phyloP scores from a whole-genome alignment of 768 basidiomycete species.

The Ramaria sp. region DNA sequence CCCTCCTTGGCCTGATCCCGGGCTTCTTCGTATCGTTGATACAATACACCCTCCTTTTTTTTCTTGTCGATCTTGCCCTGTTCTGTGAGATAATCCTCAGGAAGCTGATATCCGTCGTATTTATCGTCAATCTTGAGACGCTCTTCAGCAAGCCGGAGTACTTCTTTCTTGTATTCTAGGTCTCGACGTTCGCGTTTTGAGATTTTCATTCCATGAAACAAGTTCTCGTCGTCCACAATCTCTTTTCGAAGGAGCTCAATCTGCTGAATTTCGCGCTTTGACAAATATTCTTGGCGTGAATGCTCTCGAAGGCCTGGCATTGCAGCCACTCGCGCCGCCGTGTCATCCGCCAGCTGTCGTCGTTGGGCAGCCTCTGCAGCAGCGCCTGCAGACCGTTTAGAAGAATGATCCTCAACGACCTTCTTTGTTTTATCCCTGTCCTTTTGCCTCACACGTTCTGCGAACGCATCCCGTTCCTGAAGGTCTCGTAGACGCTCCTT shows the following conservation, averaged over 20 bases:
- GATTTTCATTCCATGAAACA: constrained; percentile 86
- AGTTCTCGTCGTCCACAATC: constrained; percentile 86
- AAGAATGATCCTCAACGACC: constrained; percentile 84
- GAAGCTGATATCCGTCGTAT: constrained; percentile 91
- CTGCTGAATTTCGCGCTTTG: constrained; percentile 93
- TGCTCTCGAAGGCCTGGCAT: constrained; percentile 73
- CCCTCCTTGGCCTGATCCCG: constrained; percentile 69
- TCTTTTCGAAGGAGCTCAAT: constrained; percentile 88
- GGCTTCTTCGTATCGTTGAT: constrained; percentile 90
- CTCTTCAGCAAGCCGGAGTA: constrained; percentile 86
- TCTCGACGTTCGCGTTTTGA: constrained; percentile 74
- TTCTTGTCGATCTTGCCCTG: constrained; percentile 98
- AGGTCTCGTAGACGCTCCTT: constrained; percentile 69
- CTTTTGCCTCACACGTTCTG: constrained; percentile 72
- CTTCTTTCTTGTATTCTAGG: constrained; percentile 86
- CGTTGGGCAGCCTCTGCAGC: constrained; percentile 78
- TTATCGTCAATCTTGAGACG: constrained; percentile 91
- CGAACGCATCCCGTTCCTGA: constrained; percentile 86
- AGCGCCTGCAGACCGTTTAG: constrained; percentile 49
- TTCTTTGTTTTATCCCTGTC: constrained; percentile 85
- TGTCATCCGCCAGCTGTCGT: constrained; percentile 72
- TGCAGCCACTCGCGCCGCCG: constrained; percentile 33
- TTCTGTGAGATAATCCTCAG: constrained; percentile 96
- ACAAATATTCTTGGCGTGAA: constrained; percentile 91
- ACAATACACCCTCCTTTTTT: constrained; percentile 86